Evolutionary conservation across 345 rosid species (phyloP).

Genomic region (Populus tremula): DNA sequence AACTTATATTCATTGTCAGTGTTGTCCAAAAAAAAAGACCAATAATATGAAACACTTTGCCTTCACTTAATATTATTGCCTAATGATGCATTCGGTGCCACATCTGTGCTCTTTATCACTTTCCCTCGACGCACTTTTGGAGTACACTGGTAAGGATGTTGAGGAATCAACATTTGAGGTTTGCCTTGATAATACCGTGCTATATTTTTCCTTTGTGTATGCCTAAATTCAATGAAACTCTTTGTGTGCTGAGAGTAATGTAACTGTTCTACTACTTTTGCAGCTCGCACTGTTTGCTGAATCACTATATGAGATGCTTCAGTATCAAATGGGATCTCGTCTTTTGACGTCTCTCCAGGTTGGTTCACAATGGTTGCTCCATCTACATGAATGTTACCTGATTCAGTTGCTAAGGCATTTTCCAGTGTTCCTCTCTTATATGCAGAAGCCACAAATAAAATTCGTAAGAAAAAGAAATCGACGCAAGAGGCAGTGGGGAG

Average conservation of each 20-base stretch:
- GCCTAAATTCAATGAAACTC: background rate
- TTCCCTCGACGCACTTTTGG: conserved; percentile 91
- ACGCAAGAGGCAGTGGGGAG: conserved; percentile 70
- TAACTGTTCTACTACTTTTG: conserved; percentile 13
- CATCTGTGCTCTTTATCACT: conserved; percentile 76
- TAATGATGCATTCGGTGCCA: background rate
- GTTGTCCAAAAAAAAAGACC: background rate
- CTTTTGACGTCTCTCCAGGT: conserved; percentile 81
- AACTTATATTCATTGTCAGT: background rate
- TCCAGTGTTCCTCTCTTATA: conserved; percentile 3
- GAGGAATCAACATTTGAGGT: conserved; percentile 98
- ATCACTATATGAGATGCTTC: conserved; percentile 86
- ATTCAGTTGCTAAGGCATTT: conserved; percentile 4
- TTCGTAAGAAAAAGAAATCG: conserved; percentile 71
- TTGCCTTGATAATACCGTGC: background rate
- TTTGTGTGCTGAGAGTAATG: background rate
- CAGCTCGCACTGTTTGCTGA: conserved; percentile 96
- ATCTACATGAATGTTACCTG: background rate
- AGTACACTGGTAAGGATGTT: conserved; percentile 78
- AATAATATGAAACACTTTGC: background rate
- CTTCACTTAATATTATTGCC: background rate
- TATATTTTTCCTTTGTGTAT: background rate
- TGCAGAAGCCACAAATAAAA: conserved; percentile 62
- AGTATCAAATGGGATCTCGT: conserved; percentile 89
- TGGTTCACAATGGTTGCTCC: conserved; percentile 20